These are phyloP conservation scores for Yarrowia divulgata DNA, from an alignment of 805 yeast species.

Conservation along the genomic window DNA sequence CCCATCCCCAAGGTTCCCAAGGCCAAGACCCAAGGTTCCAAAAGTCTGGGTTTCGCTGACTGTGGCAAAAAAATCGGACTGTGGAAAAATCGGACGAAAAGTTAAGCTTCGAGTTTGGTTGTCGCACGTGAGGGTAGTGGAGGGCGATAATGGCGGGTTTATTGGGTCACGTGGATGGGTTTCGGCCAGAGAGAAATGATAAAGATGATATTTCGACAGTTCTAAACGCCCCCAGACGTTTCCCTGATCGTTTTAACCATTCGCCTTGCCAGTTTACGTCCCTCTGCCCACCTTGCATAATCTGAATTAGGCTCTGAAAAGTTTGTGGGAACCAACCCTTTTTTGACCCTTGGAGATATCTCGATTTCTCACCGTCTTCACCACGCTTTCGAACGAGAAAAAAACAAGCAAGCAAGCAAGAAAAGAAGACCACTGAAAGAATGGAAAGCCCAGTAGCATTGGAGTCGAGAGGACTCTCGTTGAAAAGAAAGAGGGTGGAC, in stretches of 20 bases:
- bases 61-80: conserved; percentile 18
- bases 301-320: conserved; percentile 32
- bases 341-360: background rate
- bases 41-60: background rate
- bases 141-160: background rate
- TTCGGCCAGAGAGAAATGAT: background rate
- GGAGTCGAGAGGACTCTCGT: conserved; percentile 39
- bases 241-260: too few relatives aligned
- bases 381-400: conserved; percentile 11
- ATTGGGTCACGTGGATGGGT: background rate
- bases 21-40: too few relatives aligned
- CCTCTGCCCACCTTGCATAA: conserved; percentile 34
- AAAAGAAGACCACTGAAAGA: background rate
- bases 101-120: conserved; percentile 1
- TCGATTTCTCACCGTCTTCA: conserved; percentile 14
- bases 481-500: conserved; percentile 37
- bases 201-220: background rate
- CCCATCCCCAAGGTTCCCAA: background rate
- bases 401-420: too few relatives aligned
- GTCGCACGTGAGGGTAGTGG: conserved; percentile 22
- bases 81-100: background rate
- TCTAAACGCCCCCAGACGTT: too few relatives aligned
- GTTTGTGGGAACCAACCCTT: conserved; percentile 19
- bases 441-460: conserved; percentile 39
- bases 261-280: background rate